Evolutionary conservation across 192 early-diverging fungal species (phyloP), one percentile per base, ranked within the genome.

Genomic region (Podochytrium sp.): DNA sequence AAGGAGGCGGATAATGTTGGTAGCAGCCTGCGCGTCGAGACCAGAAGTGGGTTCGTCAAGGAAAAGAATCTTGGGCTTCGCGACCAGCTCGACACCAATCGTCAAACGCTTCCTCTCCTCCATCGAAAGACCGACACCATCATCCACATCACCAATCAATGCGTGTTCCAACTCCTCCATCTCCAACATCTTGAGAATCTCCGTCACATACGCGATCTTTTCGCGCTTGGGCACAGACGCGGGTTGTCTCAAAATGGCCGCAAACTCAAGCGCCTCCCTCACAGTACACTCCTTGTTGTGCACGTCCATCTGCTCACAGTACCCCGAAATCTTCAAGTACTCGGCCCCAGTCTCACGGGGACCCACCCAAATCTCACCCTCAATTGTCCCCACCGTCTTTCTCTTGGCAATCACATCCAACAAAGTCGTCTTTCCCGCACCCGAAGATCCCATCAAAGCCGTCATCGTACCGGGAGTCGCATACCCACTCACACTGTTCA

Each of bases 51-150:
- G 95, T 57, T 84, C 95, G 80, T 95, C 94, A 65, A 96, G 83
- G 83, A 97, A 93, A 37, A 97, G 91, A 90, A 81, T 90, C 83
- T 90, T 91, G 27, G 95, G 95, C 71, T 89, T 89, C 32, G 91
- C 88, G 14, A 93, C 92, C 49, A 96, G 83, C 79, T 96, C 95
- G 20, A 93, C 80, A 56, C 89, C 95, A 72, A 96, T 95, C 0
- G 90, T 95, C 61, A 96, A 74, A 40, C 93, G 90, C 84, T 96
- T 96, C 74, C 95, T 91, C 78, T 96, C 90, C 71, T 92, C 94
- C 18, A 91, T 84, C 49, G 90, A 91, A 51, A 95, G 91, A 63
- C 95, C 95, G 76, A 91, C 72, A 68, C 90, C 89, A 20, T 83
- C 78, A 38, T 91, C 93, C 3, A 88, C 79, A 6, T 90, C 84